These are phyloP conservation scores for Naematelia encephala DNA, from an alignment of 768 basidiomycete genomes.

Conservation along the genomic window DNA sequence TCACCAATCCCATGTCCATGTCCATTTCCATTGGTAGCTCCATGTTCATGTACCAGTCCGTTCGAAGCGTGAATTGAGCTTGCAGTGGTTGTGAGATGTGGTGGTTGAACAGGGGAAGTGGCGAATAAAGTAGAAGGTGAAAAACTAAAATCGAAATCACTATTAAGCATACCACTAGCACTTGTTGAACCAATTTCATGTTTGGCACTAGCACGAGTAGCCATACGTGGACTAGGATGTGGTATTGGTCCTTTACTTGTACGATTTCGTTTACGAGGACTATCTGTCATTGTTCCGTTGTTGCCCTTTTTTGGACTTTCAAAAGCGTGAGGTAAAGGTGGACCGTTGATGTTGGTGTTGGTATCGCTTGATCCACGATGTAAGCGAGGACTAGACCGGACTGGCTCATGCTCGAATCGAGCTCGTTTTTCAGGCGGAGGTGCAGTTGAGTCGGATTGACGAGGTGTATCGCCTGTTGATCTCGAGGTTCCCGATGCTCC, in stretches of 20 bases:
- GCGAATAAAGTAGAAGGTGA: conserved; percentile 7
- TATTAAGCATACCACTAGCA: neutral
- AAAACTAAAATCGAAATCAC: neutral
- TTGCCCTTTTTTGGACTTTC: neutral
- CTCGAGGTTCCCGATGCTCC: neutral
- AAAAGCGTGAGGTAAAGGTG: conserved; percentile 1
- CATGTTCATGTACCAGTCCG: neutral
- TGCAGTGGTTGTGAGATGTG: neutral
- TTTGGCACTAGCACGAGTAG: neutral
- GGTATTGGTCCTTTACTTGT: neutral
- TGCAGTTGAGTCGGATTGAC: neutral
- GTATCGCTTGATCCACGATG: conserved; percentile 2
- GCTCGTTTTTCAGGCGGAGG: neutral
- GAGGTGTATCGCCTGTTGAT: neutral
- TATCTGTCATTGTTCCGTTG: neutral
- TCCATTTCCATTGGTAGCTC: neutral
- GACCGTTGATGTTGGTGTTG: neutral
- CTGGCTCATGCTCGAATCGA: neutral
- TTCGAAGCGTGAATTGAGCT: neutral
- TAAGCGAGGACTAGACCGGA: conserved; percentile 11
- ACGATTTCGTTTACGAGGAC: neutral
- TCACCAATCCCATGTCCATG: neutral
- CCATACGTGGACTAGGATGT: neutral
- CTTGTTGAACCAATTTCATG: neutral
- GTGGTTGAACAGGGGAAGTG: conserved; percentile 5